Evolutionary conservation across 495 filamentous ascomycete genomes (phyloP).

Genomic region (Tuber microsphaerosporum): DNA sequence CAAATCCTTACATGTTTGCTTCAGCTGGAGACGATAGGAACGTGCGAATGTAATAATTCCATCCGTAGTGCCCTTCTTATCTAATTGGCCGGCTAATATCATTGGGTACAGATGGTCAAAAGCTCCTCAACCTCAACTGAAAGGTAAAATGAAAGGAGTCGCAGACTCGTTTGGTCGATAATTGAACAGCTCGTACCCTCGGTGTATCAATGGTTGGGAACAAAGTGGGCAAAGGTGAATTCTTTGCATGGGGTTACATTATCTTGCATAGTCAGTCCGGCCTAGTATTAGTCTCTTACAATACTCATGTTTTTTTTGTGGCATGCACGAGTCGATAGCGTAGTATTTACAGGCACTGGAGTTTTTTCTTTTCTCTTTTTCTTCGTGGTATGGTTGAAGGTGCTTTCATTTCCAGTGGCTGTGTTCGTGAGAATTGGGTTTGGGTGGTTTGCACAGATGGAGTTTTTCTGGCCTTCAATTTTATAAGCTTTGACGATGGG

Average conservation of each 20-base stretch:
- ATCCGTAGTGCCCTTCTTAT: neutral
- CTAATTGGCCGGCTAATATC: slow-evolving; percentile 9
- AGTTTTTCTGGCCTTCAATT: slow-evolving; percentile 5
- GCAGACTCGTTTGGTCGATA: slow-evolving; percentile 28
- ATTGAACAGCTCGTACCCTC: slow-evolving; percentile 13
- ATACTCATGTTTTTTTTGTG: slow-evolving; percentile 6
- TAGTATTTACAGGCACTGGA: slow-evolving; percentile 2
- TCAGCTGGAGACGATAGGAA: slow-evolving; percentile 81
- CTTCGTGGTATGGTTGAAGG: neutral
- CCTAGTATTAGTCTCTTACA: neutral
- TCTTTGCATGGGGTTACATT: slow-evolving; percentile 3
- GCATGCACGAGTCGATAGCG: slow-evolving; percentile 7
- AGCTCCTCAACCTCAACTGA: slow-evolving; percentile 36
- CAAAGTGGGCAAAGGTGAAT: neutral
- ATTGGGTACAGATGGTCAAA: slow-evolving; percentile 37
- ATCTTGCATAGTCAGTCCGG: slow-evolving; percentile 2
- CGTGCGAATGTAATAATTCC: slow-evolving; percentile 68
- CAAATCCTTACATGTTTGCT: slow-evolving; percentile 75
- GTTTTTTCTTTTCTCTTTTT: neutral
- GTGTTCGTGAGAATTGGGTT: neutral
- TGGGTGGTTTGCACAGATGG: neutral
- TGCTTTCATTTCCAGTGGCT: neutral
- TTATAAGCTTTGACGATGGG: slow-evolving; percentile 1
- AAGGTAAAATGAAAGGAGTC: slow-evolving; percentile 41
- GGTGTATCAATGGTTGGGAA: neutral